phyloP scores from a whole-genome alignment of 148 eudicot genomes.

The Arbutus unedo region DNA sequence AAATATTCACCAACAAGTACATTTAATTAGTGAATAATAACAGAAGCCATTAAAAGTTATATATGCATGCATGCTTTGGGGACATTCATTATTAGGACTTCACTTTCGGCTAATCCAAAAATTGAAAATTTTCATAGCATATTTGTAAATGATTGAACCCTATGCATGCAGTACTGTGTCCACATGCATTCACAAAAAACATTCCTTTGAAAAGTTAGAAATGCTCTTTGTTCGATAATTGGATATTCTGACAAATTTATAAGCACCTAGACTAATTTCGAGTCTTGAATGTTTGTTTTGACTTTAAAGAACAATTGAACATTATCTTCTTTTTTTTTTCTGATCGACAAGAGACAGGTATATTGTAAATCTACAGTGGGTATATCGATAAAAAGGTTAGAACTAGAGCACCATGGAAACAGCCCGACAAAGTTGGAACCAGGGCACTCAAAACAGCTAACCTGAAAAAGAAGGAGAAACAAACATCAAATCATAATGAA shows the following conservation, averaged over 20 bases:
- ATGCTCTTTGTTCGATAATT: neutral
- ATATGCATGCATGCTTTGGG: neutral
- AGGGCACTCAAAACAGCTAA: no score
- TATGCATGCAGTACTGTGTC: neutral
- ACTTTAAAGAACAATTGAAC: neutral
- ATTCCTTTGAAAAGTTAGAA: neutral
- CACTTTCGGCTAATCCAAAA: constrained; percentile 11
- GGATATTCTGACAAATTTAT: no score
- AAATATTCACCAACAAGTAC: constrained; percentile 1
- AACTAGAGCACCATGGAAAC: no score
- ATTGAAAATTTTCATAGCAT: neutral
- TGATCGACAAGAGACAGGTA: neutral
- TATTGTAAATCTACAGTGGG: no score
- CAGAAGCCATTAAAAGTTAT: neutral
- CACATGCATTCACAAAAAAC: neutral
- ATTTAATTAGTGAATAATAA: constrained; percentile 7
- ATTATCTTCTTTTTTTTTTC: neutral
- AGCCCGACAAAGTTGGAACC: no score
- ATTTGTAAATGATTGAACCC: constrained; percentile 5
- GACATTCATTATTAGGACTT: constrained; percentile 9
- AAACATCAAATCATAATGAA: no score
- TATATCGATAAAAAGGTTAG: no score
- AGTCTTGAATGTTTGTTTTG: neutral
- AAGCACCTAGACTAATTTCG: no score
- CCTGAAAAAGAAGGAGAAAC: no score